Evolutionary conservation across 192 early-diverging fungal species (phyloP).

Genomic region (Entomortierella beljakovae): DNA sequence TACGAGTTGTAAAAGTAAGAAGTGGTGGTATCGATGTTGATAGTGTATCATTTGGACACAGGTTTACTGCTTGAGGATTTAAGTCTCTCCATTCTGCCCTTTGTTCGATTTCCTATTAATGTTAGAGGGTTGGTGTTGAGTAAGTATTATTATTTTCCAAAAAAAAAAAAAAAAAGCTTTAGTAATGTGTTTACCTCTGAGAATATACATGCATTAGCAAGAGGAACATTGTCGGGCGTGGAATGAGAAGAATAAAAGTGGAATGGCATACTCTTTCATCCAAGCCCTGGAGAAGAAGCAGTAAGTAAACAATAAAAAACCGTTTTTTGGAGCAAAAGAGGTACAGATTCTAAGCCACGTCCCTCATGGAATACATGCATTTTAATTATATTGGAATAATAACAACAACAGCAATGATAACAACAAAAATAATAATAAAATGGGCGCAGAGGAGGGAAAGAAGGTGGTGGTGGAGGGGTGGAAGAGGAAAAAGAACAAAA

Average conservation of each 20-base stretch:
- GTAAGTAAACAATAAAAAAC: too few species aligned
- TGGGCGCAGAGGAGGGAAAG: too few species aligned
- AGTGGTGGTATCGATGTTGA: not conserved
- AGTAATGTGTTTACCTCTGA: not conserved
- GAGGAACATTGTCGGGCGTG: not conserved
- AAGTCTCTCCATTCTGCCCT: not conserved
- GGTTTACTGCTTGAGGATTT: not conserved
- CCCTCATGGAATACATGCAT: too few species aligned
- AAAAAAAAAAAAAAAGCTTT: not conserved
- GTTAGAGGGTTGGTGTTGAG: not conserved
- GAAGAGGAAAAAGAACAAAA: not conserved
- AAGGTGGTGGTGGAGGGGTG: too few species aligned
- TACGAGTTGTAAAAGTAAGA: constrained; percentile 2
- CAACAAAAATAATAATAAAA: too few species aligned
- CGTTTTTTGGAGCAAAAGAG: too few species aligned
- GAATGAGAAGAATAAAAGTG: constrained; percentile 5
- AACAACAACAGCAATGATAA: too few species aligned
- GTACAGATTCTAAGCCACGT: too few species aligned
- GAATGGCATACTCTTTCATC: not conserved
- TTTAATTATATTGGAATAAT: too few species aligned
- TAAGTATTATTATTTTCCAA: not conserved
- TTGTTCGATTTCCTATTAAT: not conserved
- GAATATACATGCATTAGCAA: not conserved
- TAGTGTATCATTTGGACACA: not conserved
- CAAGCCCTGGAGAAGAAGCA: too few species aligned